These are phyloP conservation scores for Physcomitrium patens DNA, from an alignment of 225 moss, liverwort and hornwort species.

Conservation along the genomic window DNA sequence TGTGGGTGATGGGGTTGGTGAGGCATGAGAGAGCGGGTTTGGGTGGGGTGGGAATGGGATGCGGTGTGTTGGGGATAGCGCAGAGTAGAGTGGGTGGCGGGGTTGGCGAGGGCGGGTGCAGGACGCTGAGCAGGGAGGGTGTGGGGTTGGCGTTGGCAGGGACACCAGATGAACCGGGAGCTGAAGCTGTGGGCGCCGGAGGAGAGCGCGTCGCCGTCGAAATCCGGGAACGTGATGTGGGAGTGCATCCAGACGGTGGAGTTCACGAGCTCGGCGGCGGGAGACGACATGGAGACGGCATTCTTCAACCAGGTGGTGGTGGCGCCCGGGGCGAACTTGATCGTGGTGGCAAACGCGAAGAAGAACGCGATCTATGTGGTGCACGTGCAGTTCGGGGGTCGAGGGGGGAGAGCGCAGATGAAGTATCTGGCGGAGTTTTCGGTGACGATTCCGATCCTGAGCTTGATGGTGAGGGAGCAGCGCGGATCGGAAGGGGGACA, in stretches of 20 bases:
- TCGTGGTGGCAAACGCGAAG: slow-evolving; percentile 93
- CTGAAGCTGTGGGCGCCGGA: slow-evolving; percentile 91
- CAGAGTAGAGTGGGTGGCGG: neutral
- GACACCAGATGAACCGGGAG: slow-evolving; percentile 81
- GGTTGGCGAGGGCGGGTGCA: neutral
- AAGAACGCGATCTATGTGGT: slow-evolving; percentile 91
- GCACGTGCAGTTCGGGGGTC: slow-evolving; percentile 89
- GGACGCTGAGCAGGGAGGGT: slow-evolving; percentile 16
- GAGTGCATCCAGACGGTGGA: slow-evolving; percentile 87
- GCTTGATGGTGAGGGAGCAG: slow-evolving; percentile 86
- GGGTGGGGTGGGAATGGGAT: too few species aligned
- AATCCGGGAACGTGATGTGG: slow-evolving; percentile 75
- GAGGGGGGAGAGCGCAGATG: slow-evolving; percentile 69
- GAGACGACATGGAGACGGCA: slow-evolving; percentile 67
- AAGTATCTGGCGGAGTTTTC: slow-evolving; percentile 95
- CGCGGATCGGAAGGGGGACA: slow-evolving; percentile 77
- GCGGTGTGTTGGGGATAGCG: too few species aligned
- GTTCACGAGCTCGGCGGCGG: slow-evolving; percentile 77
- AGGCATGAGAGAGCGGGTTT: too few species aligned
- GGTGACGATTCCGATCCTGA: slow-evolving; percentile 87
- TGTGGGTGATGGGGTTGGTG: neutral
- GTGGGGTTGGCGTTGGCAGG: slow-evolving; percentile 49
- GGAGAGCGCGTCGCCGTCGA: slow-evolving; percentile 61
- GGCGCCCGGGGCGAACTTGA: slow-evolving; percentile 73
- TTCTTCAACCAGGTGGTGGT: slow-evolving; percentile 97